Conservation (phyloP, 768 basidiomycete species). For the Cystofilobasidium ferigula region DNA sequence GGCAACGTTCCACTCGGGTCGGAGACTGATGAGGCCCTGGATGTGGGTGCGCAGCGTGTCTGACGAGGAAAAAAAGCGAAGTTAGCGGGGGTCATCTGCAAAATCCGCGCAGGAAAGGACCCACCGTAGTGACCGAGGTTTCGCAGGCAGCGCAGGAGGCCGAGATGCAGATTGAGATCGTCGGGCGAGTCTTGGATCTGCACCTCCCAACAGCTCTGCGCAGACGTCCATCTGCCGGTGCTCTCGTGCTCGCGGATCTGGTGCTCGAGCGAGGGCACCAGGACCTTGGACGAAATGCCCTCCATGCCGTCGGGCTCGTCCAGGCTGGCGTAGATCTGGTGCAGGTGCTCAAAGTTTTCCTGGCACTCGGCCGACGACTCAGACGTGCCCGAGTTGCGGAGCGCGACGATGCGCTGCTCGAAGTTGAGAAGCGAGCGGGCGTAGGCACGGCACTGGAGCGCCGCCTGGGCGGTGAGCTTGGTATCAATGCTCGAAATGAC, state of each 20-base stretch:
- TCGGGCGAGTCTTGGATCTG: slow-evolving; percentile 79
- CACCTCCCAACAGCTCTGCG: slow-evolving; percentile 99
- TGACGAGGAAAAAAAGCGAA: slow-evolving; percentile 35
- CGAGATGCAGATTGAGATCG: slow-evolving; percentile 77
- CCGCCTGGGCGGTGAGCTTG: slow-evolving; percentile 82
- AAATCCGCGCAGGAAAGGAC: slow-evolving; percentile 30
- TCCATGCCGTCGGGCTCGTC: slow-evolving; percentile 99
- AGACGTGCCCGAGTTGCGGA: slow-evolving; percentile 31
- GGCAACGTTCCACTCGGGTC: slow-evolving; percentile 67
- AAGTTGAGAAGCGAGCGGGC: slow-evolving; percentile 91
- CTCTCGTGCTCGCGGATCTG: slow-evolving; percentile 97
- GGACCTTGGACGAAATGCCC: slow-evolving; percentile 76
- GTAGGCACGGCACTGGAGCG: slow-evolving; percentile 85
- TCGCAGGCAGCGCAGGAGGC: slow-evolving; percentile 75
- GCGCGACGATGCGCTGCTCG: slow-evolving; percentile 58
- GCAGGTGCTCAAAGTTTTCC: slow-evolving; percentile 72
- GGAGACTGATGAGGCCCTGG: slow-evolving; percentile 61
- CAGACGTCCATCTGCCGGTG: slow-evolving; percentile 92
- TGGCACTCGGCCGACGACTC: slow-evolving; percentile 44
- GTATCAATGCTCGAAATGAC: slow-evolving; percentile 71
- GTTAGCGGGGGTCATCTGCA: not conserved
- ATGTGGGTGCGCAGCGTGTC: slow-evolving; percentile 94
- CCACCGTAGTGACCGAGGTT: slow-evolving; percentile 94
- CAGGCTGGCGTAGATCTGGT: slow-evolving; percentile 88
- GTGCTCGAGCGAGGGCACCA: slow-evolving; percentile 82